Base-by-base conservation (phyloP, 1,284 basidiomycete genomes). In the Trichosporon coremiiforme region DNA sequence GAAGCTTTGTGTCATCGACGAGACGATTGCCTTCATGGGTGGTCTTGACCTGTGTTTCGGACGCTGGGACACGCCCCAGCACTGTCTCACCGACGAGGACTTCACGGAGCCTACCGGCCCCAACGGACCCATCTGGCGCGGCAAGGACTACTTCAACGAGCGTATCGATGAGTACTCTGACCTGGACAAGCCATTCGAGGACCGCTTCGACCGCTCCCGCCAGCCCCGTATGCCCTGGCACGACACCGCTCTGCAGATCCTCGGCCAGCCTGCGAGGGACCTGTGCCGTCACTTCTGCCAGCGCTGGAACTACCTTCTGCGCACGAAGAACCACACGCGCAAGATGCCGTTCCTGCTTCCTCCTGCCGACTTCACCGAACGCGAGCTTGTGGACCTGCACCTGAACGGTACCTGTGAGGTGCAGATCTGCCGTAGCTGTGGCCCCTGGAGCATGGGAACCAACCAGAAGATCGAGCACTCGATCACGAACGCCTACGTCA, bases 191-290 rank as follows among this genome's bases (percentile, higher is more conserved):
- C 96, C 96, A 0, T 89, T 91, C 64, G 92, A 98, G 74, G 95
- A 98, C 79, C 91, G 97, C 89, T 94, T 98, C 77, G 93, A 98
- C 77, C 89, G 97, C 55, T 84, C 87, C 7, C 95, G 91, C 80
- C 88, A 93, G 31, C 93, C 96, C 1, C 87, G 97, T 33, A 98
- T 99, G 94, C 95, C 97, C 29, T 99, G 96, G 96, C 97, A 99
- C 83, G 97, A 99, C 79, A 92, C 97, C 29, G 93, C 90, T 0
- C 87, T 98, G 84, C 97, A 99, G 82, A 89, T 99, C 33, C 91
- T 98, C 17, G 97, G 97, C 2, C 95, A 98, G 80, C 97, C 97
- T 31, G 94, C 96, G 20, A 88, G 97, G 35, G 97, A 99, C 83
- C 84, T 99, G 8, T 93, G 92, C 71, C 89, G 97, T 50, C 97